phyloP scores from a whole-genome alignment of 2,329 filamentous ascomycete genomes.

The Amphichorda felina region DNA sequence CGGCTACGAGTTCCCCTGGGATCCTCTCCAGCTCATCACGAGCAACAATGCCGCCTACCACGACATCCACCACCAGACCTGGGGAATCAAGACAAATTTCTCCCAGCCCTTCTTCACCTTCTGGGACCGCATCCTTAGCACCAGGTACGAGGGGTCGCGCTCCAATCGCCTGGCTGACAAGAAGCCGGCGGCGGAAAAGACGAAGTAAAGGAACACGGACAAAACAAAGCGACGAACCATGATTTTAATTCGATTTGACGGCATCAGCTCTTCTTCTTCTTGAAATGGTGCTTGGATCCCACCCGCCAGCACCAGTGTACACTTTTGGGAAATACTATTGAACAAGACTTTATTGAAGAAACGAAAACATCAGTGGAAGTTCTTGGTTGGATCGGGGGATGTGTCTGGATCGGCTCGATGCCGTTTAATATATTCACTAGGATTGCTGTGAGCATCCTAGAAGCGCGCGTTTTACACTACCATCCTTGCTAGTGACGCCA shows the following conservation, averaged over 20 bases:
- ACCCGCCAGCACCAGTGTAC: background rate
- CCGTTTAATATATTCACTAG: no score
- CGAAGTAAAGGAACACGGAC: background rate
- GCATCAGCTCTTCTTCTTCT: background rate
- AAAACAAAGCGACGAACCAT: conserved; percentile 1
- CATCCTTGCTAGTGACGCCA: no score
- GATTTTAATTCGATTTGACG: no score
- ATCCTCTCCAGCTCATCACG: conserved; percentile 82
- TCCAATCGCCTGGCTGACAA: conserved; percentile 25
- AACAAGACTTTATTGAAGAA: no score
- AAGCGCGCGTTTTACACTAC: no score
- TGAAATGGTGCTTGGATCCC: background rate
- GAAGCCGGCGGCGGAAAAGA: conserved; percentile 9
- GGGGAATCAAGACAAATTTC: conserved; percentile 96
- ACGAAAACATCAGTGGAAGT: no score
- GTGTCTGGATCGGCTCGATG: no score
- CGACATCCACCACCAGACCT: conserved; percentile 97
- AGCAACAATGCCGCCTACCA: conserved; percentile 95
- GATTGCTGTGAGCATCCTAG: no score
- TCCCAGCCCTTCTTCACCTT: conserved; percentile 90
- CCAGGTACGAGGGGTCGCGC: conserved; percentile 64
- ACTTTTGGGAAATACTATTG: no score
- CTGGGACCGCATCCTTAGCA: conserved; percentile 77
- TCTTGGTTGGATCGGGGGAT: no score
- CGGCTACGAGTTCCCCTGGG: conserved; percentile 90